These are phyloP conservation scores for Phytopythium helicoides DNA, from an alignment of 352 stramenopile species.

Conservation along the genomic window DNA sequence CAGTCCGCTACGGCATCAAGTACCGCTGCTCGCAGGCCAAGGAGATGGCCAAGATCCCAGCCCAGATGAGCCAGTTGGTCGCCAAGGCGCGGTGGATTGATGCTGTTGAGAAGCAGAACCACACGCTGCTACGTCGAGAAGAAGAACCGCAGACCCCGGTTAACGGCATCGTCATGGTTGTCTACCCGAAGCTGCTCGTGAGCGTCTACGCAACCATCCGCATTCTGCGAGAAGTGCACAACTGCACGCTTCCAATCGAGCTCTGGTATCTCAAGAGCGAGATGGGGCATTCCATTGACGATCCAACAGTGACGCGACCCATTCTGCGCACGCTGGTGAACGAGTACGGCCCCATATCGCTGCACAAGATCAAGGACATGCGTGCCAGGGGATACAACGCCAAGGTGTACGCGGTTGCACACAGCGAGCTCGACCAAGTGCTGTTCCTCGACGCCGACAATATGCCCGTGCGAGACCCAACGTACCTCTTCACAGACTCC, in stretches of 20 bases:
- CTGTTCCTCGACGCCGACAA: constrained; percentile 62
- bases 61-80: constrained; percentile 6
- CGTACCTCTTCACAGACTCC: constrained; percentile 36
- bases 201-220: constrained; percentile 40
- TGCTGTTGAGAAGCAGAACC: not conserved
- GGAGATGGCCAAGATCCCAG: constrained; percentile 35
- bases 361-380: constrained; percentile 22
- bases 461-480: constrained; percentile 42
- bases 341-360: constrained; percentile 19
- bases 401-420: constrained; percentile 42
- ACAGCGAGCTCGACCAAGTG: constrained; percentile 33
- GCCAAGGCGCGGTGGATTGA: not conserved
- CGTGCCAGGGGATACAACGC: constrained; percentile 40
- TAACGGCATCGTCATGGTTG: constrained; percentile 50
- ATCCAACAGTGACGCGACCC: not conserved
- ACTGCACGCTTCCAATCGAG: constrained; percentile 53
- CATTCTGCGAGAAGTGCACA: constrained; percentile 27
- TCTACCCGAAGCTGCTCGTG: constrained; percentile 50
- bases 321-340: constrained; percentile 12
- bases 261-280: constrained; percentile 51
- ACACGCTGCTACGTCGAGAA: not conserved
- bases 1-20: constrained; percentile 25
- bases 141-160: not conserved
- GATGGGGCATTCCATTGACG: constrained; percentile 25
- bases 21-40: constrained; percentile 36